Evolutionary conservation across 495 filamentous ascomycete species (phyloP).

Genomic region (Glonium stellatum): DNA sequence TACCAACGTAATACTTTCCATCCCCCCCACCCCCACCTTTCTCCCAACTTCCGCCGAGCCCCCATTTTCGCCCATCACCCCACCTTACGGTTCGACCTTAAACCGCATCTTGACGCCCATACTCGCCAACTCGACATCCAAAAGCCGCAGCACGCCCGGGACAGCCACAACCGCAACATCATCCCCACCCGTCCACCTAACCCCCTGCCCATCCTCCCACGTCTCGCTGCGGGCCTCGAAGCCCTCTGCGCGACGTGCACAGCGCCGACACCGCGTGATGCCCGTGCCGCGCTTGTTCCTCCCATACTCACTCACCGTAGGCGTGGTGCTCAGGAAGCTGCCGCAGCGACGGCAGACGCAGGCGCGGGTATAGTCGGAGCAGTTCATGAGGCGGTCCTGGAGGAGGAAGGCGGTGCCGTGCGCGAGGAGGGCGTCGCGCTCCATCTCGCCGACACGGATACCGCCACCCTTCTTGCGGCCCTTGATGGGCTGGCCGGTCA

Average conservation of each 20-base stretch:
- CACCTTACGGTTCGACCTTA: slow-evolving; percentile 54
- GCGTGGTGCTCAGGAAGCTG: slow-evolving; percentile 76
- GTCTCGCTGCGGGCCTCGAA: slow-evolving; percentile 60
- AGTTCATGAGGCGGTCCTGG: slow-evolving; percentile 93
- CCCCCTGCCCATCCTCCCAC: slow-evolving; percentile 87
- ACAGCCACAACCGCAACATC: slow-evolving; percentile 87
- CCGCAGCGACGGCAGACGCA: slow-evolving; percentile 88
- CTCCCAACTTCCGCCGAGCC: neutral
- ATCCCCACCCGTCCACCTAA: slow-evolving; percentile 75
- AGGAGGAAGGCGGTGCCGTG: slow-evolving; percentile 92
- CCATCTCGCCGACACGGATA: slow-evolving; percentile 99
- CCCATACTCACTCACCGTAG: slow-evolving; percentile 54
- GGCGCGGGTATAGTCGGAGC: slow-evolving; percentile 78
- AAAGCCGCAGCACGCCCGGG: slow-evolving; percentile 81
- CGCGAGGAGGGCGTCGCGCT: slow-evolving; percentile 86
- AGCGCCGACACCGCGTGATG: slow-evolving; percentile 76
- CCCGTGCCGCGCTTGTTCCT: slow-evolving; percentile 46
- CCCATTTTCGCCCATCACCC: neutral
- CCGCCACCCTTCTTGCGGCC: slow-evolving; percentile 91
- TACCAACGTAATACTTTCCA: too few relatives aligned
- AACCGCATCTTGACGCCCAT: slow-evolving; percentile 93
- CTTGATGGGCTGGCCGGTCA: slow-evolving; percentile 96
- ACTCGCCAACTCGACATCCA: slow-evolving; percentile 89
- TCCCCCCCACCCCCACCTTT: neutral
- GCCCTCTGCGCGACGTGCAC: slow-evolving; percentile 50